phyloP scores from a whole-genome alignment of 495 filamentous ascomycete species.

The Aspergillus nanangensis region DNA sequence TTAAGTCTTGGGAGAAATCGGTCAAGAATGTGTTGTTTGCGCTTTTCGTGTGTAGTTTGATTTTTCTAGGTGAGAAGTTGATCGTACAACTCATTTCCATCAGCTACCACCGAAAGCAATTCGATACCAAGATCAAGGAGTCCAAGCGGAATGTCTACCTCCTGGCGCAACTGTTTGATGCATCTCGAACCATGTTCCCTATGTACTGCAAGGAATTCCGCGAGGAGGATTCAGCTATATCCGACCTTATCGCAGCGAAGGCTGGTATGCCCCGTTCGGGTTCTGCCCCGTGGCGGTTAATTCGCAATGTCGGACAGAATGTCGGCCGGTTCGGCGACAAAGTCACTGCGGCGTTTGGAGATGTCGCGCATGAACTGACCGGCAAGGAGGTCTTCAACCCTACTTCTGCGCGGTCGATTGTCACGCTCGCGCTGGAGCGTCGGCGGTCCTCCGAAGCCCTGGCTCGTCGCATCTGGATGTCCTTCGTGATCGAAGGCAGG shows the following conservation, averaged over 20 bases:
- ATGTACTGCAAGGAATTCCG: slow-evolving; percentile 85
- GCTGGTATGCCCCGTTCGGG: background rate
- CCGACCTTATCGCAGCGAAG: slow-evolving; percentile 58
- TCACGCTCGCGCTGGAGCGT: slow-evolving; percentile 83
- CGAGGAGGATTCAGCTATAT: slow-evolving; percentile 88
- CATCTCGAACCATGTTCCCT: slow-evolving; percentile 81
- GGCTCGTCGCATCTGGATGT: slow-evolving; percentile 94
- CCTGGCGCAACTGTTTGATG: slow-evolving; percentile 81
- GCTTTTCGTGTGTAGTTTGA: slow-evolving; percentile 66
- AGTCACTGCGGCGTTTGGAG: slow-evolving; percentile 86
- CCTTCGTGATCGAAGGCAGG: slow-evolving; percentile 86
- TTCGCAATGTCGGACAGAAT: slow-evolving; percentile 58
- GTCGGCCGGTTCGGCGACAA: slow-evolving; percentile 85
- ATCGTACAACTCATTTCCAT: slow-evolving; percentile 91
- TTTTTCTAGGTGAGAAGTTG: slow-evolving; percentile 76
- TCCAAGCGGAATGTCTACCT: slow-evolving; percentile 82
- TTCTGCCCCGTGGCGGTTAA: slow-evolving; percentile 71
- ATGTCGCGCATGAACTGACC: slow-evolving; percentile 88
- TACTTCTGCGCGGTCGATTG: slow-evolving; percentile 79
- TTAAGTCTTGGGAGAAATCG: slow-evolving; percentile 51
- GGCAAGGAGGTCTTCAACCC: slow-evolving; percentile 94
- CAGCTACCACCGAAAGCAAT: slow-evolving; percentile 91
- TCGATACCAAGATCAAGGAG: slow-evolving; percentile 78
- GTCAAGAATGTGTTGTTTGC: slow-evolving; percentile 73
- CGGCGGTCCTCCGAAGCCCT: slow-evolving; percentile 78